Evolutionary conservation across 805 yeast species (phyloP).

Genomic region (Candida tallmaniae): DNA sequence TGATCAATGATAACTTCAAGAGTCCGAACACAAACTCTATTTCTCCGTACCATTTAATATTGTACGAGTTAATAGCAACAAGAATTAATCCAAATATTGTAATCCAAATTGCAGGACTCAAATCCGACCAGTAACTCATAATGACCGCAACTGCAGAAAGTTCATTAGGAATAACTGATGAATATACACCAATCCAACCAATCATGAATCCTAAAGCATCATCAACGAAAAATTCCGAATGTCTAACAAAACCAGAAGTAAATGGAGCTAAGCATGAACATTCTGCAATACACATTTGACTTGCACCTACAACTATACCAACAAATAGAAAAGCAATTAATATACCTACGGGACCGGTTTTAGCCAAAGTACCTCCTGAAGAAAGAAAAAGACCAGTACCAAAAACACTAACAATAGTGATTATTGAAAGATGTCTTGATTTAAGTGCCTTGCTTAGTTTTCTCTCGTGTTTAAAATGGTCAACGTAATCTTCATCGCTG

Average conservation of each 20-base stretch:
- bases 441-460: conserved; percentile 13
- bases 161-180: conserved; percentile 34
- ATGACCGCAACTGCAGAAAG: conserved; percentile 46
- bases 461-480: conserved; percentile 14
- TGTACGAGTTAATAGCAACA: conserved; percentile 29
- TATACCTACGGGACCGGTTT: conserved; percentile 42
- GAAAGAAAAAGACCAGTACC: conserved; percentile 56
- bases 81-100: conserved; percentile 37
- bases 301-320: conserved; percentile 37
- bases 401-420: conserved; percentile 23
- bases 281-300: conserved; percentile 39
- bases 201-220: conserved; percentile 44
- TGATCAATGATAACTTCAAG: conserved; percentile 20
- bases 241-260: conserved; percentile 32
- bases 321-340: conserved; percentile 46
- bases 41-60: conserved; percentile 34
- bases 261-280: conserved; percentile 34
- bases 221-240: conserved; percentile 36
- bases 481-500: conserved; percentile 4
- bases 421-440: conserved; percentile 17
- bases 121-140: conserved; percentile 41
- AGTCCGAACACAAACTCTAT: conserved; percentile 23
- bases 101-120: conserved; percentile 44
- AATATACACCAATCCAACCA: conserved; percentile 42
- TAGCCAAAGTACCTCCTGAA: conserved; percentile 45